Evolutionary conservation across 352 stramenopile species (phyloP), one percentile per base, ranked within the genome.

Genomic region (Globisporangium echinulatum): DNA sequence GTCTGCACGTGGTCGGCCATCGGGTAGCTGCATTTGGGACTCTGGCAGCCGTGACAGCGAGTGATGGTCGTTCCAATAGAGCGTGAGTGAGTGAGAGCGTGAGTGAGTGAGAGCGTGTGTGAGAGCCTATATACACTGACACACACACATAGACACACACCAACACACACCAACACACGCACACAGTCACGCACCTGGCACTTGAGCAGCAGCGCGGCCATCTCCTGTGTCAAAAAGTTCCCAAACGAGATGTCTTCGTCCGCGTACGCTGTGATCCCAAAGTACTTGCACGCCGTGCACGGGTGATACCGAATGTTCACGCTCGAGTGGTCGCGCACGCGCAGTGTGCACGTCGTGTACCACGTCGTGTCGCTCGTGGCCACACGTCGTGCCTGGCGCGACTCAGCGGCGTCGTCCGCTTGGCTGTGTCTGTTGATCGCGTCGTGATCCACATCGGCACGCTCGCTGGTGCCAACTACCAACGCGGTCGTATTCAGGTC

Each of bases 1-100:
- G 81, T 86, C 52, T 93, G 80, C 5, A 92, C 73, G 64, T 95
- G 86, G 61, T 93, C 77, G 5, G 76, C 84, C 83, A 95, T 91
- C 49, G 85, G 72, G 61, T 74, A 82, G 52, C 77, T 88, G 54
- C 86, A 95, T 46, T 90, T 93, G 19, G 72, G 58, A 61, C 83
- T 92, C 85, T 95, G 59, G 1, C 42, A 17, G 43, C 37, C 17
- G 10, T 2, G 25, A 33, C 25, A 33, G 25, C 25, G 25, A 33
- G 25, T 33, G 25, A 33, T 33, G 25, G 25, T 33, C 25, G 25
- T 33, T 33, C 25, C 25, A 33, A 33, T 33, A 33, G 25, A 33
- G 25, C 25, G 25, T 33, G 25, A 33, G 25, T 33, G 25, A 33
- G 25, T 33, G 25, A 33, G 25, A 33, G 25, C 2, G 25, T 33